Conservation (phyloP, 1,284 basidiomycete species). For the Chalciporus sp. region DNA sequence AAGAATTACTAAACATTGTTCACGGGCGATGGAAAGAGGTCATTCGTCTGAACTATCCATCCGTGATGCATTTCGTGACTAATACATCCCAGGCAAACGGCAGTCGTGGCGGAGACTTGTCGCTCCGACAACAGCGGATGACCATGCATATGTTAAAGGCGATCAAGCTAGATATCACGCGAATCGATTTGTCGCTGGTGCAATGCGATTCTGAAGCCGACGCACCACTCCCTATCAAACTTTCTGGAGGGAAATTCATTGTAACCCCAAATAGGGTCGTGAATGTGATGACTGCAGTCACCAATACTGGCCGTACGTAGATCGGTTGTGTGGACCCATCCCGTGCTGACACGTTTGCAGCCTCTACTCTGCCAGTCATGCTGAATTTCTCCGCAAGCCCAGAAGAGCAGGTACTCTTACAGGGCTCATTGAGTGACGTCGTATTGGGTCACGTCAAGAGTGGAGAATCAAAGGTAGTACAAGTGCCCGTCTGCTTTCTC, state of each 20-base stretch:
- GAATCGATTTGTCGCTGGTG: constrained; percentile 59
- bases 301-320: constrained; percentile 58
- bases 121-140: constrained; percentile 75
- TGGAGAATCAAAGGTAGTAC: constrained; percentile 55
- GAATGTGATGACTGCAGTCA: constrained; percentile 54
- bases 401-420: constrained; percentile 65
- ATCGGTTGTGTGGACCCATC: background rate
- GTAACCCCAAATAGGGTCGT: constrained; percentile 61
- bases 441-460: constrained; percentile 57
- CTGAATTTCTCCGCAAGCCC: constrained; percentile 60
- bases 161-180: constrained; percentile 64
- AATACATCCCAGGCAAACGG: constrained; percentile 63
- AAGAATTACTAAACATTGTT: constrained; percentile 75
- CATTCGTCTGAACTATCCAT: constrained; percentile 2
- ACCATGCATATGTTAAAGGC: constrained; percentile 75
- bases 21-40: constrained; percentile 85
- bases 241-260: constrained; percentile 43
- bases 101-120: constrained; percentile 71
- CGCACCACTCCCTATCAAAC: constrained; percentile 23
- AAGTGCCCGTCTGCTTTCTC: constrained; percentile 73
- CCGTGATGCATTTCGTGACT: constrained; percentile 1
- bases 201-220: constrained; percentile 35
- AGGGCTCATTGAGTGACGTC: constrained; percentile 64
- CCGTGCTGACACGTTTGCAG: constrained; percentile 37
- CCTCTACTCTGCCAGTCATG: constrained; percentile 50